Evolutionary conservation across 2,329 filamentous ascomycete species (phyloP), one percentile per base, ranked within the genome.

Genomic region (Diaporthe destruens): DNA sequence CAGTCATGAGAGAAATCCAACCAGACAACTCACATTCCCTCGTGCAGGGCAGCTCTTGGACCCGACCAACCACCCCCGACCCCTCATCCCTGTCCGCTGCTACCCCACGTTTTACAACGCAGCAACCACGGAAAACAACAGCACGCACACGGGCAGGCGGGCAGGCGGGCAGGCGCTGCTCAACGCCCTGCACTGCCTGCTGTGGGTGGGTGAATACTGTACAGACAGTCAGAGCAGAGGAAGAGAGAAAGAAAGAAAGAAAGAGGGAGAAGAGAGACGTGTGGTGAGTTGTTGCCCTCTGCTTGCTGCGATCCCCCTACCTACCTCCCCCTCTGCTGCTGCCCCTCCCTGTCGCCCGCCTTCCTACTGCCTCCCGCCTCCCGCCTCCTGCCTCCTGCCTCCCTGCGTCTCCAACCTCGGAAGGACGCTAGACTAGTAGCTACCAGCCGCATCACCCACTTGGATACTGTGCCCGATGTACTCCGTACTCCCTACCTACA

Each of bases 71-170:
- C 61, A 65, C 61, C 44, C 44, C 6, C 44, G 25, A 65, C 29
- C 61, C 44, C 44, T 65, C 20, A 65, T 65, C 61, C 61, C 61
- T 65, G 61, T 23, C 12, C 61, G 3, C 44, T 65, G 44, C 61
- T 65, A 65, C 61, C 61, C 61, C 61, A 65, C 61, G 61, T 65
- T 65, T 65, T 65, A 65, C 61, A 65, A 65, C 61, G 25, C 61
- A 65, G 61, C 61, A 65, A 44, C 34, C 44, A 51, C 59, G 42
- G 18, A 20, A 51, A 14, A 49, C 18, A 42, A 51, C 59, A 49
- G 18, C 53, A 55, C 29, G 3, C 20, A n/a, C 20, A n/a, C 32
- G n/a, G 25, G 25, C 39, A 23, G 44, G 25, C 44, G 59, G 25
- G 36, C 59, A 34, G 29, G 7, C 44, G 20, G 6, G 42, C 42